phyloP scores from a whole-genome alignment of 2,329 filamentous ascomycete genomes.

The Xylaria sp. region DNA sequence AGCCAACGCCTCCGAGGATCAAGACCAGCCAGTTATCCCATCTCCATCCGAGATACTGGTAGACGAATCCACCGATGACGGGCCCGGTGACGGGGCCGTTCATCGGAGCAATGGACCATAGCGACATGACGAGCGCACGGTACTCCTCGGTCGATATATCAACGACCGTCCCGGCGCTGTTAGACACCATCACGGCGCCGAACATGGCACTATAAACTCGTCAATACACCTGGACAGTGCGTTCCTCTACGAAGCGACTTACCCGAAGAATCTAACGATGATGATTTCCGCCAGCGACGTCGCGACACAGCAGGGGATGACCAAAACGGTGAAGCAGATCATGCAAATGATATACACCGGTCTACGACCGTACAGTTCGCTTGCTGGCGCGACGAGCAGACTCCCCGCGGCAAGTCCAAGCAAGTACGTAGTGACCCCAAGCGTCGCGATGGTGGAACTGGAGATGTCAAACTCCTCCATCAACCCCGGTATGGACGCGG shows the following conservation, averaged over 20 bases:
- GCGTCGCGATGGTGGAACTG: conserved; percentile 63
- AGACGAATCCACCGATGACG: conserved; percentile 80
- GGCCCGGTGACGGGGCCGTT: conserved; percentile 67
- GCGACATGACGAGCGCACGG: conserved; percentile 78
- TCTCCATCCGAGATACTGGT: conserved; percentile 78
- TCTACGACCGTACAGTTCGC: conserved; percentile 69
- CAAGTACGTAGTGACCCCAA: conserved; percentile 80
- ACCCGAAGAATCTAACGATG: conserved; percentile 74
- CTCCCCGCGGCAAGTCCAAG: conserved; percentile 73
- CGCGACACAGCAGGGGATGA: conserved; percentile 73
- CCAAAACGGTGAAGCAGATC: conserved; percentile 65
- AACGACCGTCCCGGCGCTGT: conserved; percentile 79
- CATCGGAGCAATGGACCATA: conserved; percentile 83
- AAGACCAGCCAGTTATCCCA: conserved; percentile 85
- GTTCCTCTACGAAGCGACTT: conserved; percentile 29
- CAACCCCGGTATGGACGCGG: conserved; percentile 70
- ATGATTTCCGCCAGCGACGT: conserved; percentile 69
- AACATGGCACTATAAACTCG: conserved; percentile 57
- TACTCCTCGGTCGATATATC: conserved; percentile 83
- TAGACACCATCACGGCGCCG: conserved; percentile 79
- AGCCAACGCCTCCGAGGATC: conserved; percentile 68
- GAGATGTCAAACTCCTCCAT: conserved; percentile 65
- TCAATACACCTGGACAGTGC: conserved; percentile 31
- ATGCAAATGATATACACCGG: conserved; percentile 72
- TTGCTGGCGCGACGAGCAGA: conserved; percentile 73